Conservation (phyloP, 2,329 filamentous ascomycete species). For the Zymoseptoria crescenta region DNA sequence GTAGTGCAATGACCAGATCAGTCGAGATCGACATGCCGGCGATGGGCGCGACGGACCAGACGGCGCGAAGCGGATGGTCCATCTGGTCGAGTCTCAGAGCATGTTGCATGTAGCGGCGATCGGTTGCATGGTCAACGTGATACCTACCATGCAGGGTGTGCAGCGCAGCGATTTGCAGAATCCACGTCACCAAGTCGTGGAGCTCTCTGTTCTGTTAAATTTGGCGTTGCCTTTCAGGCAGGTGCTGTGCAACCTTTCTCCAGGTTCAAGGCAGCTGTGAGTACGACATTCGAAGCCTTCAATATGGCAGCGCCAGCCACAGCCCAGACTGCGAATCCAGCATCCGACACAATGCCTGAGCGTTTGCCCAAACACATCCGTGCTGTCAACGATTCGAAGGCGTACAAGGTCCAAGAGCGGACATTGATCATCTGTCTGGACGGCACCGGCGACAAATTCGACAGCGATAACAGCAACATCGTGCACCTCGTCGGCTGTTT, state of each 20-base stretch:
- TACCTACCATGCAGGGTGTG: background rate
- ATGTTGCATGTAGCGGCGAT: background rate
- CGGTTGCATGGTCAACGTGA: background rate
- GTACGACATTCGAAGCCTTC: background rate
- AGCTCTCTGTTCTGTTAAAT: background rate
- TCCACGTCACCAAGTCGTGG: background rate
- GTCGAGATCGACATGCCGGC: background rate
- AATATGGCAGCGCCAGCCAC: background rate
- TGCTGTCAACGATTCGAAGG: conserved; percentile 22
- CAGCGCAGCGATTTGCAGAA: background rate
- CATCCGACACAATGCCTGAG: background rate
- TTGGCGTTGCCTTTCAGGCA: background rate
- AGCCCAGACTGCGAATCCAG: background rate
- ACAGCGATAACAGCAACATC: conserved; percentile 39
- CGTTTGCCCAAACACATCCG: conserved; percentile 17
- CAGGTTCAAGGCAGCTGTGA: background rate
- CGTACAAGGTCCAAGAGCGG: conserved; percentile 18
- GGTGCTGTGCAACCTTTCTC: background rate
- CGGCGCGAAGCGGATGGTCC: background rate
- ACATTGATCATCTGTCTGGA: conserved; percentile 38
- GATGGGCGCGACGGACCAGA: background rate
- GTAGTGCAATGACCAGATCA: background rate
- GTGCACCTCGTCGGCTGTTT: conserved; percentile 38
- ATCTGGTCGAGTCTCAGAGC: background rate
- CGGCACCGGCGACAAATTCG: conserved; percentile 40